A percentile compares a stretch with the other conserved stretches of the same genome.
Conservation (phyloP, 2,329 filamentous ascomycete species). For the Alternaria infectoria region DNA sequence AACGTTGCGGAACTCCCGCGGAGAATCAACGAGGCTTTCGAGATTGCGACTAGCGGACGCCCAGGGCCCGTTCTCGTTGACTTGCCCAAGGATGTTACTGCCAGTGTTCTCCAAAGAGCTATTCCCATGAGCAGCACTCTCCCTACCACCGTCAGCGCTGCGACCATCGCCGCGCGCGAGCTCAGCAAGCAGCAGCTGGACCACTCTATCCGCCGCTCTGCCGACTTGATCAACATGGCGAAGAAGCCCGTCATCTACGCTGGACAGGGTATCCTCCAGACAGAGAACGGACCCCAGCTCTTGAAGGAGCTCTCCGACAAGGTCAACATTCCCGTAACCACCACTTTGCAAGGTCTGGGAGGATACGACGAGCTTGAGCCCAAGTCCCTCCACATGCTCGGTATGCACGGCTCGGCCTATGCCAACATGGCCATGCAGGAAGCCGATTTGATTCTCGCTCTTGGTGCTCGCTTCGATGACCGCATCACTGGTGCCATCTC, state of each 20-base stretch:
- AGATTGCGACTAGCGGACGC: constrained; percentile 93
- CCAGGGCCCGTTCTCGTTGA: constrained; percentile 96
- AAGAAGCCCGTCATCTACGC: constrained; percentile 97
- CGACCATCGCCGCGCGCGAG: constrained; percentile 79
- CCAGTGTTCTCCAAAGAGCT: constrained; percentile 77
- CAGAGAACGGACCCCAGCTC: constrained; percentile 77
- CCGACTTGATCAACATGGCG: constrained; percentile 80
- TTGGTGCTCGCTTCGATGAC: constrained; percentile 94
- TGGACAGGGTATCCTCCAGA: constrained; percentile 84
- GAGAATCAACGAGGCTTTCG: constrained; percentile 96
- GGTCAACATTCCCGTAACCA: constrained; percentile 90
- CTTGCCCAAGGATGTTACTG: constrained; percentile 94
- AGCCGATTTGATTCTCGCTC: constrained; percentile 91
- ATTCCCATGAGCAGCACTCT: constrained; percentile 79
- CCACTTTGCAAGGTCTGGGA: constrained; percentile 91
- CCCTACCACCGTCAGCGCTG: constrained; percentile 83
- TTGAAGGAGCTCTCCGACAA: constrained; percentile 90
- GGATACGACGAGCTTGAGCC: constrained; percentile 91
- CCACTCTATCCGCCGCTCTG: constrained; percentile 75
- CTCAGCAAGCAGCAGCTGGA: constrained; percentile 74
- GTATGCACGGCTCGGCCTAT: constrained; percentile 97
- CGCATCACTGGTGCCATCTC: constrained; percentile 82
- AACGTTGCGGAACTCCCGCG: constrained; percentile 90
- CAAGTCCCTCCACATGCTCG: constrained; percentile 96
- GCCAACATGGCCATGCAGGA: constrained; percentile 99